Evolutionary conservation across 2,329 filamentous ascomycete species (phyloP).

Genomic region (Colletotrichum abscissum): DNA sequence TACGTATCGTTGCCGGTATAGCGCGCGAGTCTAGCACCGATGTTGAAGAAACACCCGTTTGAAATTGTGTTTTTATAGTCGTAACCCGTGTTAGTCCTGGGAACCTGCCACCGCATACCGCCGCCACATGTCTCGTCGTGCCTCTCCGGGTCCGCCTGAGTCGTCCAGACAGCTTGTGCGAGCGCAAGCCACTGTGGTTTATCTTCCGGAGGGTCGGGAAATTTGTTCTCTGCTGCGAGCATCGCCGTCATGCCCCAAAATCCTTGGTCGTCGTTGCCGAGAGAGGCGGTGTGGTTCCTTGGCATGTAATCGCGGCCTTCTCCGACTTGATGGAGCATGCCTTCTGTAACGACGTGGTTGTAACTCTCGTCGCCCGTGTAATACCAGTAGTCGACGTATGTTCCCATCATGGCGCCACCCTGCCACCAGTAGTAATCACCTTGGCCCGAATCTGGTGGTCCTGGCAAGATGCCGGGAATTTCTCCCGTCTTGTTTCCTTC

Average conservation of each 20-base stretch:
- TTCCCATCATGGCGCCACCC: slow-evolving; percentile 70
- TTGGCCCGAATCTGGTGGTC: slow-evolving; percentile 48
- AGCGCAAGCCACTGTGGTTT: slow-evolving; percentile 67
- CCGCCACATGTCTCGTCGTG: slow-evolving; percentile 64
- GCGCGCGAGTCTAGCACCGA: slow-evolving; percentile 75
- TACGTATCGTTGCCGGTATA: slow-evolving; percentile 77
- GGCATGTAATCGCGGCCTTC: slow-evolving; percentile 67
- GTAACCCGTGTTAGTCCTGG: slow-evolving; percentile 78
- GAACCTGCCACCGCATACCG: slow-evolving; percentile 83
- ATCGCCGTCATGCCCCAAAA: slow-evolving; percentile 76
- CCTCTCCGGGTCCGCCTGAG: slow-evolving; percentile 64
- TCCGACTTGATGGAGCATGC: slow-evolving; percentile 64
- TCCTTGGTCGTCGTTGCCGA: slow-evolving; percentile 74
- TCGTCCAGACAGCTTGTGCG: slow-evolving; percentile 73
- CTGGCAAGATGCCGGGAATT: slow-evolving; percentile 60
- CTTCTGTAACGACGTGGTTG: slow-evolving; percentile 63
- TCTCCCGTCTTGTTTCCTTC: slow-evolving; percentile 56
- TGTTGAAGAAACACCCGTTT: slow-evolving; percentile 73
- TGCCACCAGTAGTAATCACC: slow-evolving; percentile 76
- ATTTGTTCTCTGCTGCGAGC: slow-evolving; percentile 67
- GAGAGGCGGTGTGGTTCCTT: slow-evolving; percentile 59
- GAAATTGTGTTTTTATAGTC: slow-evolving; percentile 77
- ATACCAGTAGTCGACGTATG: slow-evolving; percentile 73
- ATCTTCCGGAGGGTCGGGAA: slow-evolving; percentile 63
- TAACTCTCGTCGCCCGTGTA: slow-evolving; percentile 69